Base-by-base conservation (phyloP, 2,329 filamentous ascomycete genomes). In the Pleurostoma richardsiae region DNA sequence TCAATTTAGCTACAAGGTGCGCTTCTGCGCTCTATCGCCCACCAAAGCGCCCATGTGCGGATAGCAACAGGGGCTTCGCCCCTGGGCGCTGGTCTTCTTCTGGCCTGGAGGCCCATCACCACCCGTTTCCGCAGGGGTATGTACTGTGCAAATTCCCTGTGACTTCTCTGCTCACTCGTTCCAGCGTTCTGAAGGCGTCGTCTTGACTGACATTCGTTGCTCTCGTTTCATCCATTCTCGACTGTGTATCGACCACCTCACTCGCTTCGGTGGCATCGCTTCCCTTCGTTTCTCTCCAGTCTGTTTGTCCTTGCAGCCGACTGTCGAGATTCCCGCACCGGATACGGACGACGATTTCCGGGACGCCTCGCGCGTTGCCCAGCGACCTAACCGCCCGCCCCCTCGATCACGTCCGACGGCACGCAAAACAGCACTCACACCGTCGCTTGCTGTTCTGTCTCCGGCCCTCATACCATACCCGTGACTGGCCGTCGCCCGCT, bases 201-300 rank as follows among this genome's bases (percentile, higher is more conserved):
- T 36, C 33, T 36, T 36, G 8, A n/a, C 8, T 36, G 33, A 36
- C 33, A 8, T 44, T 39, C 8, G 8, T 44, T 39, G 30, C 26
- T n/a, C 33, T 36, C n/a, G 8, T 36, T n/a, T 8, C n/a, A 36
- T n/a, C 33, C 33, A 8, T 36, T n/a, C 33, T 36, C 33, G 8
- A 8, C 33, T 8, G 8, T n/a, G n/a, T 36, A 8, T 44, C 53
- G 47, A 44, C 68, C 67, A 67, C 71, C 71, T 81, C 80, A 77
- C 71, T 83, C 79, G 79, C 72, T 82, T 69, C 73, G 74, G 73
- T 72, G 71, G 68, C 61, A 68, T 68, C 59, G 54, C 52, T 43
- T 56, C 46, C 64, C 50, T 56, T 72, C 68, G 62, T 66, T 73
- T 42, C 50, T 52, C 44, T 51, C 54, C 48, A 40, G 45, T 51